Conservation (phyloP, 139 green algal genomes). For the Diplosphaera chodatii region DNA sequence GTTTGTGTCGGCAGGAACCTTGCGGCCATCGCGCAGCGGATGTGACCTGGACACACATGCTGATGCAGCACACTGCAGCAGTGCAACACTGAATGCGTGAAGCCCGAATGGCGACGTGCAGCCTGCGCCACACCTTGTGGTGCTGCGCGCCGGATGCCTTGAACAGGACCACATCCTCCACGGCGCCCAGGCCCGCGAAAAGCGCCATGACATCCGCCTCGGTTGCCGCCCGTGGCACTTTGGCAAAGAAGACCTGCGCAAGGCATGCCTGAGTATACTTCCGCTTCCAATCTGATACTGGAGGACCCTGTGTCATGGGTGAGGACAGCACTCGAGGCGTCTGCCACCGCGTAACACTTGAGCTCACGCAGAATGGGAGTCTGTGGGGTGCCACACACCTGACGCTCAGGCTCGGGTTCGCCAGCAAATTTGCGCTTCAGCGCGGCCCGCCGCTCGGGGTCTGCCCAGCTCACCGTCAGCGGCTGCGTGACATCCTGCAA, state of each 20-base stretch:
- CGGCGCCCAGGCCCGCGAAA: constrained; percentile 4
- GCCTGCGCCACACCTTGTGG: constrained; percentile 7
- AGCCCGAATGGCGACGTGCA: background rate
- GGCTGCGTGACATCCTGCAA: background rate
- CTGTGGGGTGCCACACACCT: background rate
- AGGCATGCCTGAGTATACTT: too few species aligned
- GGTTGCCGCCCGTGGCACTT: background rate
- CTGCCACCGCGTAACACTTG: too few species aligned
- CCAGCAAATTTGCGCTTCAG: constrained; percentile 9
- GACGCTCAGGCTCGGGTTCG: background rate
- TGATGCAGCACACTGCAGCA: too few species aligned
- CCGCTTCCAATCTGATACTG: too few species aligned
- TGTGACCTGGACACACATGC: too few species aligned
- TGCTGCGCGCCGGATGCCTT: constrained; percentile 12
- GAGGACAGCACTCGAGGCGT: too few species aligned
- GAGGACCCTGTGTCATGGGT: too few species aligned
- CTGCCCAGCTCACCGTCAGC: background rate
- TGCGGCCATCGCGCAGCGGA: too few species aligned
- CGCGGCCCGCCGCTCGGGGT: background rate
- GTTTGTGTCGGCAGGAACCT: too few species aligned
- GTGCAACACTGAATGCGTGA: background rate
- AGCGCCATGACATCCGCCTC: constrained; percentile 9
- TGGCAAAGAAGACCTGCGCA: background rate
- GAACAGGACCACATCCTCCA: constrained; percentile 15
- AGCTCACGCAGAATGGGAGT: background rate